phyloP scores from a whole-genome alignment of 441 rosid genomes.

The Populus hybrid region DNA sequence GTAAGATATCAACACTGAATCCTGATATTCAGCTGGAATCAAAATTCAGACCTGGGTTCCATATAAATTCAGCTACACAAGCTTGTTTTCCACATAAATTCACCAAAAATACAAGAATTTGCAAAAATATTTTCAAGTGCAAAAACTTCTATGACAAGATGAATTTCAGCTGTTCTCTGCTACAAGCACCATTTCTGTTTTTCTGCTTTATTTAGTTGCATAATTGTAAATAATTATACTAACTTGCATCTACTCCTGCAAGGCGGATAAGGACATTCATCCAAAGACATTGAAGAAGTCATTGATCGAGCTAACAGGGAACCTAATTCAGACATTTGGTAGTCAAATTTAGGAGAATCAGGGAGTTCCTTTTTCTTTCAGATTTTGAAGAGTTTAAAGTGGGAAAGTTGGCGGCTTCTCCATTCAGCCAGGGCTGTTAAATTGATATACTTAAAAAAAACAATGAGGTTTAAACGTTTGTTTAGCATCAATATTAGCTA shows the following conservation, averaged over 20 bases:
- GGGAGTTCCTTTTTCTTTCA: background rate
- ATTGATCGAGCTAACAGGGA: constrained; percentile 28
- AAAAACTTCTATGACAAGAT: background rate
- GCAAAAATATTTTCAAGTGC: background rate
- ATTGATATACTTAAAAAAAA: background rate
- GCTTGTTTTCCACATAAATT: background rate
- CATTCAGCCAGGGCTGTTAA: constrained; percentile 3
- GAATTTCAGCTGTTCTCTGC: background rate
- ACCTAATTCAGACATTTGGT: constrained; percentile 7
- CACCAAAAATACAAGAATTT: too few species aligned
- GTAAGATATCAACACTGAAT: constrained; percentile 27
- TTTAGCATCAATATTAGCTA: constrained; percentile 1
- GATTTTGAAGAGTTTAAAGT: background rate
- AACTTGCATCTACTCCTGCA: constrained; percentile 10
- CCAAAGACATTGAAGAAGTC: constrained; percentile 34
- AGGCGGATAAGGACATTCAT: constrained; percentile 34
- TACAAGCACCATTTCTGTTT: background rate
- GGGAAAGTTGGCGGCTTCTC: constrained; percentile 9
- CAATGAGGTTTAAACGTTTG: background rate
- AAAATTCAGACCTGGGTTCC: background rate
- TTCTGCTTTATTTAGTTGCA: background rate
- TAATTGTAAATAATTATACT: background rate
- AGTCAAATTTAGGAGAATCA: constrained; percentile 3
- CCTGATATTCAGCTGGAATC: background rate
- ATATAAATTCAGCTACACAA: background rate